These are phyloP conservation scores for Carex pumila DNA, from an alignment of 176 grass and related monocot genomes.

Conservation along the genomic window DNA sequence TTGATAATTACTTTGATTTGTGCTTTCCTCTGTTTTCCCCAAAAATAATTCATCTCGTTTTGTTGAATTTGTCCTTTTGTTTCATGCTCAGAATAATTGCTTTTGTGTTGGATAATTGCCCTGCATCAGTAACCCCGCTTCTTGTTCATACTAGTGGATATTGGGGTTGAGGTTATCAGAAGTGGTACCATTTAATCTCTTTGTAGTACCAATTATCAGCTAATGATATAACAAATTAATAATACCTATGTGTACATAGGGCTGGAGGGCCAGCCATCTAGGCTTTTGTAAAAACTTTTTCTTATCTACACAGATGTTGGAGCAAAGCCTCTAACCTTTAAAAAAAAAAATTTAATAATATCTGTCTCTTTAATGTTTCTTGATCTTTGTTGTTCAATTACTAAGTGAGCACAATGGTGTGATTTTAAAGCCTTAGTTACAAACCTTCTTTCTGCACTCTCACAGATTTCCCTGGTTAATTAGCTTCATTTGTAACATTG, in stretches of 20 bases:
- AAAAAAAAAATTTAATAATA: not conserved
- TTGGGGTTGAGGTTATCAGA: not conserved
- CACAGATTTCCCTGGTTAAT: not conserved
- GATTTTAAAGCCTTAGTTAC: not conserved
- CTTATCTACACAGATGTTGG: too few species aligned
- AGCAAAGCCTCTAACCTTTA: too few species aligned
- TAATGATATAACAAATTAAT: not conserved
- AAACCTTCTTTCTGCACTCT: conserved; percentile 19
- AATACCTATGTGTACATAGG: not conserved
- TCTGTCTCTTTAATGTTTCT: conserved; percentile 7
- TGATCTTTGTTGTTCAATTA: not conserved
- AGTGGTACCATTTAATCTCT: not conserved
- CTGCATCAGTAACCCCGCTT: not conserved
- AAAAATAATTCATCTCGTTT: not conserved
- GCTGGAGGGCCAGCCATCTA: too few species aligned
- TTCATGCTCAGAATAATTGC: not conserved
- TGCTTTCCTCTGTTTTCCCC: not conserved
- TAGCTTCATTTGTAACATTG: conserved; percentile 13
- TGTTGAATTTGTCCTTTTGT: not conserved
- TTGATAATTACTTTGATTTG: not conserved
- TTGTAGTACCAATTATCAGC: not conserved
- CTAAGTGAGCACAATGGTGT: not conserved
- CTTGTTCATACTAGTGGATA: not conserved
- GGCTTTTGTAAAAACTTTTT: too few species aligned
- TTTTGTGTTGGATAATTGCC: not conserved